Evolutionary conservation across 192 early-diverging fungal species (phyloP), one percentile per base, ranked within the genome.

Genomic region (Chytriomyces confervae): DNA sequence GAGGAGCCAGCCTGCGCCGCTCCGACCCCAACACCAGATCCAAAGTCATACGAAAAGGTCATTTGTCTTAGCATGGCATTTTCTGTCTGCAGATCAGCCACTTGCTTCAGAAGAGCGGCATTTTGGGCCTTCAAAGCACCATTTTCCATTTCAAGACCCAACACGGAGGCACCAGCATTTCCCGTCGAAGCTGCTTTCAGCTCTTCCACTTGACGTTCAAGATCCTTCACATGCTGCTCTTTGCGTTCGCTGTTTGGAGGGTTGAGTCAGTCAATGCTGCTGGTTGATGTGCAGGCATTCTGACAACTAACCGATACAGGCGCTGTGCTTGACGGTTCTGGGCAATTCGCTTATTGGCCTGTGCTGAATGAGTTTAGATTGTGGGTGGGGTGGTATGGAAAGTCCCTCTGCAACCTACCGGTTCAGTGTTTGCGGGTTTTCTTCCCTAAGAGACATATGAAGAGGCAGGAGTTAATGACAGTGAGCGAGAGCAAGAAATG

Each of bases 211-310:
- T 61, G 23, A 27, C 23, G 24, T 36, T 72, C 71, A 16, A 72
- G 53, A 29, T 72, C 71, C 8, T 43, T 13, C 43, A 85, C 77
- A 63, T 85, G 84, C n/a, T 80, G 79, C 61, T 85, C 84, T 49
- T 84, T 85, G 60, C 84, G 66, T 62, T 85, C 84, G 7, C 84
- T 36, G 36, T 36, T 36, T 36, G 36, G 36, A 36, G 36, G 36
- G 36, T 36, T 36, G 36, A 36, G 36, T 36, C 36, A 36, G 36
- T 4, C 36, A 36, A 36, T 36, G 36, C 36, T 36, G 36, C 36
- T 36, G 36, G 36, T 36, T 36, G 36, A 36, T 36, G 36, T 36
- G 36, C 36, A 36, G 3, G 36, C 36, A 36, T 36, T 36, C 36
- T 36, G 36, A 36, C 36, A 36, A 36, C 36, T 36, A 36, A 36